Conservation (phyloP, 1,284 basidiomycete genomes). For the Amylostereum chailletii region DNA sequence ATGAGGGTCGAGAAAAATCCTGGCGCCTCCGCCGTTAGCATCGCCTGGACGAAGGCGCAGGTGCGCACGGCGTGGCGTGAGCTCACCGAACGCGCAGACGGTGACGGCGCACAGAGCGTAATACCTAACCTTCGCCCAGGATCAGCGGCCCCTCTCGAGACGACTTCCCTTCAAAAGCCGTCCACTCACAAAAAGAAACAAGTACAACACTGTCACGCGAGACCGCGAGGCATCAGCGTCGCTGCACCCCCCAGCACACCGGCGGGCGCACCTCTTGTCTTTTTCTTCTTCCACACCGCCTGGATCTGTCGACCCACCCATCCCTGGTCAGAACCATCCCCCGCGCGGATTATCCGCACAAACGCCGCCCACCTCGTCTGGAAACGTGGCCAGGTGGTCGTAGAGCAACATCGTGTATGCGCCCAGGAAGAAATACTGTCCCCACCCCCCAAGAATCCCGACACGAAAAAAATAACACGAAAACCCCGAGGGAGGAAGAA, state of each 20-base stretch:
- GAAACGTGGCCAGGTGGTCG: constrained; percentile 10
- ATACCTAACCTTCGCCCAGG: constrained; percentile 7
- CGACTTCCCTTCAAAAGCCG: too few relatives aligned
- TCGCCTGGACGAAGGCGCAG: background rate
- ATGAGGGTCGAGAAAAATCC: constrained; percentile 12
- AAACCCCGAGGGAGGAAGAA: constrained; percentile 9
- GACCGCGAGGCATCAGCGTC: background rate
- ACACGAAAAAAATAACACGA: background rate
- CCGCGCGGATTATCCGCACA: background rate
- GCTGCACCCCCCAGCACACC: background rate
- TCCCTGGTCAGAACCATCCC: background rate
- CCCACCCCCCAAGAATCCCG: background rate
- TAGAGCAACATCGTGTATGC: constrained; percentile 9
- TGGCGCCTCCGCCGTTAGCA: background rate
- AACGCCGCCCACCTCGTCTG: constrained; percentile 7
- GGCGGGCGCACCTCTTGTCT: constrained; percentile 8
- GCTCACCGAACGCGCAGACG: constrained; percentile 10
- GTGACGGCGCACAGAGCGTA: constrained; percentile 9
- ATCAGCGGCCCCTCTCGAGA: too few relatives aligned
- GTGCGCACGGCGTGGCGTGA: background rate
- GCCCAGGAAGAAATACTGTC: constrained; percentile 12
- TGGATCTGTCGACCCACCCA: constrained; percentile 3
- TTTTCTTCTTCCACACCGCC: constrained; percentile 13
- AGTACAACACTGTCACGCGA: constrained; percentile 6
- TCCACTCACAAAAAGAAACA: constrained; percentile 10